These are phyloP conservation scores for Talaromyces liani DNA, from an alignment of 495 filamentous ascomycete genomes.

Conservation along the genomic window DNA sequence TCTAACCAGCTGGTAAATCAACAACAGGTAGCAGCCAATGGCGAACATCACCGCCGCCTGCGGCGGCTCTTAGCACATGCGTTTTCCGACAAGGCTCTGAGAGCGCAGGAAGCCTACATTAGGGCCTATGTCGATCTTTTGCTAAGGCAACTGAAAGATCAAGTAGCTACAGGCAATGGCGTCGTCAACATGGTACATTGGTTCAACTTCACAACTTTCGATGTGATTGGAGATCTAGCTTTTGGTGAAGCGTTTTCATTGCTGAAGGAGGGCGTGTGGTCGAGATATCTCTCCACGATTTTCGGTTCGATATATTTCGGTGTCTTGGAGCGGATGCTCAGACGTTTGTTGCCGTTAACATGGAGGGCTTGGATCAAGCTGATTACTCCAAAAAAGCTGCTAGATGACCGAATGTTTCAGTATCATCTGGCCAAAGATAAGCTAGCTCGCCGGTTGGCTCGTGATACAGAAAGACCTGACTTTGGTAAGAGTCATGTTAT, in stretches of 20 bases:
- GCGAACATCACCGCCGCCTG: slow-evolving; percentile 36
- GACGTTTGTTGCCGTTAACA: not conserved
- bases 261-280: slow-evolving; percentile 30
- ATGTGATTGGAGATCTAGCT: slow-evolving; percentile 28
- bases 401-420: not conserved
- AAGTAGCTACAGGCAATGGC: slow-evolving; percentile 16
- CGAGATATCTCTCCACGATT: slow-evolving; percentile 28
- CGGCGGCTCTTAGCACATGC: slow-evolving; percentile 35
- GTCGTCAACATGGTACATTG: slow-evolving; percentile 23
- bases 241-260: slow-evolving; percentile 40
- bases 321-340: not conserved
- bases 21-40: slow-evolving; percentile 24
- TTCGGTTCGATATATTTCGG: not conserved
- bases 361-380: not conserved
- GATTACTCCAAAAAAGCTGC: not conserved
- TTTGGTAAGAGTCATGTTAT: slow-evolving; percentile 8
- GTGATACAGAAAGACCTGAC: slow-evolving; percentile 13
- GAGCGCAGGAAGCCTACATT: slow-evolving; percentile 29
- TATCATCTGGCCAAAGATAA: slow-evolving; percentile 13
- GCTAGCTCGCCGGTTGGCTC: slow-evolving; percentile 11
- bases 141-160: slow-evolving; percentile 19
- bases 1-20: not conserved
- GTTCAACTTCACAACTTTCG: slow-evolving; percentile 29
- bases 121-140: slow-evolving; percentile 30
- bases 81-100: slow-evolving; percentile 40